Evolutionary conservation across 2,329 filamentous ascomycete genomes (phyloP).

Genomic region (Penicillium corylophilum): DNA sequence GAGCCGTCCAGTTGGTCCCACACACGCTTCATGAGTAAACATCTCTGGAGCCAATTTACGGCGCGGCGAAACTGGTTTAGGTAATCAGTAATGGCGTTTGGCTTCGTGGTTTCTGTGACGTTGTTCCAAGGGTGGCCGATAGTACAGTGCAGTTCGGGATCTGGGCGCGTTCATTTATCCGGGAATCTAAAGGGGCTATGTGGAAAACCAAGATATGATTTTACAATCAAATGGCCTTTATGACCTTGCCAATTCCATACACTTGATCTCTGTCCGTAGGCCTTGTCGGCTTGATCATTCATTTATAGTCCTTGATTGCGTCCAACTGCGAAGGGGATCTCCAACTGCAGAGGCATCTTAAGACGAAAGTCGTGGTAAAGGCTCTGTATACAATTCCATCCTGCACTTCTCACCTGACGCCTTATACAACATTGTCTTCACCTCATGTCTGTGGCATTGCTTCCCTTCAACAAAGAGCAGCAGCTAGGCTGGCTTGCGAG

Average conservation of each 20-base stretch:
- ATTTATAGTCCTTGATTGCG: background rate
- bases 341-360: too few species aligned
- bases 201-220: slow-evolving; percentile 26
- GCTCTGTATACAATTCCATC: too few species aligned
- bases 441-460: too few species aligned
- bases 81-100: slow-evolving; percentile 35
- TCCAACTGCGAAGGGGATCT: too few species aligned
- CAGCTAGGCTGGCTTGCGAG: slow-evolving; percentile 23
- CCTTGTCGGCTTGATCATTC: background rate
- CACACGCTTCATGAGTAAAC: slow-evolving; percentile 37
- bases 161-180: slow-evolving; percentile 28
- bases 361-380: too few species aligned
- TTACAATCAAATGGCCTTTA: slow-evolving; percentile 27
- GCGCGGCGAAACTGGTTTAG: slow-evolving; percentile 17
- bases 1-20: slow-evolving; percentile 35
- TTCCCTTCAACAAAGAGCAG: background rate
- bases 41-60: slow-evolving; percentile 1
- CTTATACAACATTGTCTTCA: too few species aligned
- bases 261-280: background rate
- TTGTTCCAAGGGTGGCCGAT: slow-evolving; percentile 26
- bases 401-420: too few species aligned
- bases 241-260: slow-evolving; percentile 17
- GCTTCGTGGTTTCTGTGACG: slow-evolving; percentile 28
- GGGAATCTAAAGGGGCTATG: slow-evolving; percentile 24
- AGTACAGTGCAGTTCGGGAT: slow-evolving; percentile 23